Evolutionary conservation across 371 early-diverging fungal species (phyloP).

Genomic region (Mortierella sp.): DNA sequence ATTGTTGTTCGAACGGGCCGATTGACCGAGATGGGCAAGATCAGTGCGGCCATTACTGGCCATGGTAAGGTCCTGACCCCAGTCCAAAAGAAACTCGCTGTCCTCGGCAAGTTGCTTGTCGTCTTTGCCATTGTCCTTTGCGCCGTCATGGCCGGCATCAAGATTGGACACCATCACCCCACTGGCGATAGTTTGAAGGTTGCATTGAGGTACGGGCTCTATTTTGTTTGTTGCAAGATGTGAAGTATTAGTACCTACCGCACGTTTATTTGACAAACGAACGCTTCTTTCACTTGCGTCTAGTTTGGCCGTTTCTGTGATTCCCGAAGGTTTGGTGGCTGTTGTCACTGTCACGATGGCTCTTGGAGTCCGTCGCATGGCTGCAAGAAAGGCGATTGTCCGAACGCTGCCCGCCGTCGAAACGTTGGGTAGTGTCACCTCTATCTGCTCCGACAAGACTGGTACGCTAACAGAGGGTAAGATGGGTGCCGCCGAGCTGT

Average conservation of each 20-base stretch:
- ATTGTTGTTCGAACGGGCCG: slow-evolving; percentile 86
- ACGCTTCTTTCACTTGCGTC: slow-evolving; percentile 63
- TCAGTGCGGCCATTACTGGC: slow-evolving; percentile 80
- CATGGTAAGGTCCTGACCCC: slow-evolving; percentile 74
- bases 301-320: slow-evolving; percentile 85
- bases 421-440: slow-evolving; percentile 93
- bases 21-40: slow-evolving; percentile 83
- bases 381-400: slow-evolving; percentile 83
- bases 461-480: slow-evolving; percentile 97
- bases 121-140: slow-evolving; percentile 76
- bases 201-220: slow-evolving; percentile 70
- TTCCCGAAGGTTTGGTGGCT: slow-evolving; percentile 95
- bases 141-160: slow-evolving; percentile 86
- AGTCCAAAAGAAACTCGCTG: slow-evolving; percentile 77
- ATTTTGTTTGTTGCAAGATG: slow-evolving; percentile 12
- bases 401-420: slow-evolving; percentile 93
- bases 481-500: slow-evolving; percentile 82
- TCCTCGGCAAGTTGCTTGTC: slow-evolving; percentile 74
- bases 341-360: slow-evolving; percentile 92
- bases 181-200: slow-evolving; percentile 62
- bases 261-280: slow-evolving; percentile 67
- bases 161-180: slow-evolving; percentile 70
- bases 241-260: slow-evolving; percentile 63
- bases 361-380: slow-evolving; percentile 90
- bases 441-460: slow-evolving; percentile 96